Evolutionary conservation across 2,329 filamentous ascomycete species (phyloP).

Genomic region (Biscogniauxia mediterranea): DNA sequence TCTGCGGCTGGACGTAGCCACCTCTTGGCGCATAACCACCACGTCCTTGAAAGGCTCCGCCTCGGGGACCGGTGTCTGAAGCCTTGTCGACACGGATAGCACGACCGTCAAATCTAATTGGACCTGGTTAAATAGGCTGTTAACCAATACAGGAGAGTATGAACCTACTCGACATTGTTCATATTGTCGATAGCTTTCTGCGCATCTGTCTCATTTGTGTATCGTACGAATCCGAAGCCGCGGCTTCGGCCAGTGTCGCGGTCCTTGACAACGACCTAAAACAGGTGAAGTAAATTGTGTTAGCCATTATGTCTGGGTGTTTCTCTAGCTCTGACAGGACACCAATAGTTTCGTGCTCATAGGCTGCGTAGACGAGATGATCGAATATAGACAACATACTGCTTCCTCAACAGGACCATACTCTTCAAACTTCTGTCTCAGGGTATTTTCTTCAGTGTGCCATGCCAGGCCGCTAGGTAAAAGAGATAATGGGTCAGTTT

Average conservation of each 20-base stretch:
- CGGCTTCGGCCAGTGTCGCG: constrained; percentile 94
- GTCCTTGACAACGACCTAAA: constrained; percentile 93
- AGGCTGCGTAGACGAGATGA: background rate
- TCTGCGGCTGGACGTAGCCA: constrained; percentile 33
- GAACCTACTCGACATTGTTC: constrained; percentile 87
- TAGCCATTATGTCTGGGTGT: constrained; percentile 15
- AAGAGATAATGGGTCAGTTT: constrained; percentile 12
- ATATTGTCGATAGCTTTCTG: constrained; percentile 73
- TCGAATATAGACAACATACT: constrained; percentile 57
- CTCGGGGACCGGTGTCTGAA: constrained; percentile 71
- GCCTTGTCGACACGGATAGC: constrained; percentile 95
- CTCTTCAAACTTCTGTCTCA: constrained; percentile 89
- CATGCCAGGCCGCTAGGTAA: constrained; percentile 82
- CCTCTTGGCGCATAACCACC: constrained; percentile 33
- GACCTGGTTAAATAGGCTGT: constrained; percentile 13
- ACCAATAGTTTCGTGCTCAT: background rate
- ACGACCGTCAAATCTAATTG: constrained; percentile 81
- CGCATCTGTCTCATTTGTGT: constrained; percentile 72
- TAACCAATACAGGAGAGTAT: background rate
- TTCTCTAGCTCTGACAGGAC: background rate
- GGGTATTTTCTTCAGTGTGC: constrained; percentile 89
- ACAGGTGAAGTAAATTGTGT: constrained; percentile 10
- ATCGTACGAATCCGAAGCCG: constrained; percentile 96
- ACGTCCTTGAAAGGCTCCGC: constrained; percentile 48
- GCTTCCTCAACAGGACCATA: constrained; percentile 92